Conservation (phyloP, 352 stramenopile genomes). For the Phytophthora hybrid region DNA sequence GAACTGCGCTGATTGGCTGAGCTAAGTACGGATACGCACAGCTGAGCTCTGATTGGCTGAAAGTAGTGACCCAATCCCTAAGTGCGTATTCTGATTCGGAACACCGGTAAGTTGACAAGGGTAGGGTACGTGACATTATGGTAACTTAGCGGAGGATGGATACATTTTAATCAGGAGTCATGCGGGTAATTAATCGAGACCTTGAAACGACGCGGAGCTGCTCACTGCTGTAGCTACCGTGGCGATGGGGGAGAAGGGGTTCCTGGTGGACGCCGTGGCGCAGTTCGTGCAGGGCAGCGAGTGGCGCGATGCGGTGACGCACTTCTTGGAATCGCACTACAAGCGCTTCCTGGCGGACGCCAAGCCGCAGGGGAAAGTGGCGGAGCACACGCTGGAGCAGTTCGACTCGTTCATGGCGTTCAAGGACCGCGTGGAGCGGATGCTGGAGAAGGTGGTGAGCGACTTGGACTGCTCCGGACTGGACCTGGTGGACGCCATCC, state of each 20-base stretch:
- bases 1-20: too few species aligned
- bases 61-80: too few species aligned
- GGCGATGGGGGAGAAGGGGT: conserved; percentile 56
- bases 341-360: conserved; percentile 51
- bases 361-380: conserved; percentile 36
- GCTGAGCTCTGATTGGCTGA: too few species aligned
- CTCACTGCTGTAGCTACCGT: neutral
- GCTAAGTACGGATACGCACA: too few species aligned
- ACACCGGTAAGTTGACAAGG: too few species aligned
- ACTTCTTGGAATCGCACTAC: conserved; percentile 71
- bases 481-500: conserved; percentile 60
- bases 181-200: too few species aligned
- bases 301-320: conserved; percentile 60
- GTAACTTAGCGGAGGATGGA: too few species aligned
- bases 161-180: too few species aligned
- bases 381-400: conserved; percentile 60
- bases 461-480: conserved; percentile 71
- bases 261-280: conserved; percentile 76
- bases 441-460: conserved; percentile 64
- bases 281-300: conserved; percentile 69
- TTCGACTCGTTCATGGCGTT: conserved; percentile 77
- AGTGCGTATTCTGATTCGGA: too few species aligned
- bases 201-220: neutral
- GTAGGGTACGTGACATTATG: too few species aligned
- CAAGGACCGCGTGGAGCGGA: conserved; percentile 70